These are phyloP conservation scores for Plantago elongata DNA, from an alignment of 257 asterid genomes.

Conservation along the genomic window DNA sequence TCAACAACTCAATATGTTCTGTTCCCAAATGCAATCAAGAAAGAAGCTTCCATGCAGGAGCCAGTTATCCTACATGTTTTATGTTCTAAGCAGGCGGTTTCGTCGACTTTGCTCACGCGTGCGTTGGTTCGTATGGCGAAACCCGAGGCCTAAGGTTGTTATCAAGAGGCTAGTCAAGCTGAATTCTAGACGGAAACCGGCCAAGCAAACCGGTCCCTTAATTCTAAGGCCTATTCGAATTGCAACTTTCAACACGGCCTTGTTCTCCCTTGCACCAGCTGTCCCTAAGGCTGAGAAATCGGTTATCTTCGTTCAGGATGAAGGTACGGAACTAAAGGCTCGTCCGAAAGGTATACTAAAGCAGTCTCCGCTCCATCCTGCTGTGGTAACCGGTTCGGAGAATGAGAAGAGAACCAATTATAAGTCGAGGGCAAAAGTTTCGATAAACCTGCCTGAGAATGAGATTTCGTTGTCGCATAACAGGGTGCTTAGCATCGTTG, in stretches of 20 bases:
- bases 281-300: conserved; percentile 47
- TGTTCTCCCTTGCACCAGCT: conserved; percentile 92
- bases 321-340: conserved; percentile 14
- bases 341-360: conserved; percentile 71
- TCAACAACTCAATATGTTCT: background rate
- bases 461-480: conserved; percentile 71
- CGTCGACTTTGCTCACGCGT: conserved; percentile 47
- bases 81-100: conserved; percentile 37
- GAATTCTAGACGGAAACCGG: conserved; percentile 23
- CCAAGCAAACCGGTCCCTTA: background rate
- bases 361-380: conserved; percentile 55
- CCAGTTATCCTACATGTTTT: conserved; percentile 38
- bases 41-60: conserved; percentile 32
- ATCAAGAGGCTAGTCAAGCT: conserved; percentile 53
- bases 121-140: conserved; percentile 36
- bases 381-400: conserved; percentile 18
- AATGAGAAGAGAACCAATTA: background rate
- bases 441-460: conserved; percentile 78
- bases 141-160: conserved; percentile 47
- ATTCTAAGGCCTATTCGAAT: conserved; percentile 49
- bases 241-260: conserved; percentile 82
- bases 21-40: conserved; percentile 36
- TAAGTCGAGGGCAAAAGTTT: conserved; percentile 51
- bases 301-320: conserved; percentile 28
- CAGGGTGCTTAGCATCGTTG: conserved; percentile 25